Evolutionary conservation across 495 filamentous ascomycete genomes (phyloP).

Genomic region (Talaromyces liani): DNA sequence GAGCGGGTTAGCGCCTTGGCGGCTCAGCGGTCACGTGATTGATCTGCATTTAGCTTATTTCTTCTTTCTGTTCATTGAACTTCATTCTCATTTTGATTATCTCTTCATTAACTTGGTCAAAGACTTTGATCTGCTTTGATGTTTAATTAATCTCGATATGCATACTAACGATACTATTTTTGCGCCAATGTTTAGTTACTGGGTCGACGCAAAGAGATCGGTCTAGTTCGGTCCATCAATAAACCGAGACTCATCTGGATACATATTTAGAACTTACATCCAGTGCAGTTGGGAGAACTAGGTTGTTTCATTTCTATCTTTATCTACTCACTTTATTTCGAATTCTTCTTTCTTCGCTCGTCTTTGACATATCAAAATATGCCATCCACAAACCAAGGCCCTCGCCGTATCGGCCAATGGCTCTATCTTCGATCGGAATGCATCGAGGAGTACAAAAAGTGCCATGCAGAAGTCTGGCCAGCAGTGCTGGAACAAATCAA

Average conservation of each 20-base stretch:
- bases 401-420: constrained; percentile 56
- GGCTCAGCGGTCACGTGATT: not conserved
- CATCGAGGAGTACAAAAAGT: constrained; percentile 60
- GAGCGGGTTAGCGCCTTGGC: not conserved
- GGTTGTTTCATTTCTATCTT: not conserved
- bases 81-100: too few relatives aligned
- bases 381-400: constrained; percentile 12
- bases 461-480: constrained; percentile 66
- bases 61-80: too few relatives aligned
- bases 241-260: not conserved
- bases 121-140: not conserved
- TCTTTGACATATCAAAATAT: not conserved
- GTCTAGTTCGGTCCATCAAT: not conserved
- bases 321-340: not conserved
- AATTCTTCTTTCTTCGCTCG: not conserved
- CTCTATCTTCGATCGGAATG: constrained; percentile 61
- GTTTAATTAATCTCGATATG: not conserved
- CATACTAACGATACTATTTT: not conserved
- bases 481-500: constrained; percentile 66
- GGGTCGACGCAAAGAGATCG: not conserved
- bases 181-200: not conserved
- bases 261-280: not conserved
- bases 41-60: not conserved
- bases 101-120: not conserved
- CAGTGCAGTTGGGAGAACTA: not conserved